Conservation (phyloP, 495 filamentous ascomycete genomes). For the Cetradonia linearis region DNA sequence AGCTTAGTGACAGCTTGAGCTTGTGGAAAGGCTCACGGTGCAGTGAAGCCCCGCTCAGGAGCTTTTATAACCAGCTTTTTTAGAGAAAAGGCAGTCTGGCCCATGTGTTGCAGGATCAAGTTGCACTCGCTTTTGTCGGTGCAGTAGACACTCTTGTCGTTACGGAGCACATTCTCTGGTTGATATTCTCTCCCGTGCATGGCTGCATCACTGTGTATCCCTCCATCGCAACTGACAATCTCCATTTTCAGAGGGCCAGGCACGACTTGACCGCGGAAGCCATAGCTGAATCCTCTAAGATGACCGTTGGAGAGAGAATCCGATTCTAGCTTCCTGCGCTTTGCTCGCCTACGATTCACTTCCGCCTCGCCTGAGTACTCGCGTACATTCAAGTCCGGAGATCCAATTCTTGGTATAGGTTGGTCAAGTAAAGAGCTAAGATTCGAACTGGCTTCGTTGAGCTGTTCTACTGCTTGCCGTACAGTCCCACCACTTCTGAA, state of each 20-base stretch:
- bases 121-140: conserved; percentile 77
- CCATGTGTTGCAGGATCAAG: conserved; percentile 69
- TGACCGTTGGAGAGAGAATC: conserved; percentile 42
- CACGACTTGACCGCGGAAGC: conserved; percentile 72
- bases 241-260: conserved; percentile 73
- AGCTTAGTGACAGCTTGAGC: neutral
- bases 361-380: conserved; percentile 32
- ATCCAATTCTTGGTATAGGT: conserved; percentile 32
- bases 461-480: conserved; percentile 28
- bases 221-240: conserved; percentile 81
- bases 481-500: conserved; percentile 18
- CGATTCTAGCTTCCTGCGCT: conserved; percentile 66
- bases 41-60: conserved; percentile 67
- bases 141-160: conserved; percentile 79
- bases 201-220: conserved; percentile 52
- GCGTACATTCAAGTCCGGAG: conserved; percentile 33
- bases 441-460: conserved; percentile 37
- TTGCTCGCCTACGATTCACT: conserved; percentile 42
- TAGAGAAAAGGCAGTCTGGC: conserved; percentile 65
- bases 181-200: conserved; percentile 44
- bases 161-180: conserved; percentile 71
- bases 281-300: conserved; percentile 59
- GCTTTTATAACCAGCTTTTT: conserved; percentile 83
- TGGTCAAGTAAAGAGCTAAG: conserved; percentile 41
- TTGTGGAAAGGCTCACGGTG: conserved; percentile 54